These are phyloP conservation scores for Metarhizium humberi DNA, from an alignment of 2,329 filamentous ascomycete species.

Conservation along the genomic window DNA sequence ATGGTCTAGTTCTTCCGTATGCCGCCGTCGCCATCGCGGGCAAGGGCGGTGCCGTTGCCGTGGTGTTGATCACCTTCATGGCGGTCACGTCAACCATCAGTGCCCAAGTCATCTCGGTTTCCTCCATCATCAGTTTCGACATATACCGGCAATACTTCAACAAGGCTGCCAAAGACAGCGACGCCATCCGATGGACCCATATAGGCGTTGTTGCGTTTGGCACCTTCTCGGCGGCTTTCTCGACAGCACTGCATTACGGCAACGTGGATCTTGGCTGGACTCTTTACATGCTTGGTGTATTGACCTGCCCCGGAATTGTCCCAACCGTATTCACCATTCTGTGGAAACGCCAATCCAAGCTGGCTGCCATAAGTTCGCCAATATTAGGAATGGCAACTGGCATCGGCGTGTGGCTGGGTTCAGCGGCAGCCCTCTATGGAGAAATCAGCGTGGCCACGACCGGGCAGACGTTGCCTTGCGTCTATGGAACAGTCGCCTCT, in stretches of 20 bases:
- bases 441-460: constrained; percentile 38
- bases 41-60: constrained; percentile 59
- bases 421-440: constrained; percentile 35
- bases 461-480: constrained; percentile 35
- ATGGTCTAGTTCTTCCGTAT: constrained; percentile 61
- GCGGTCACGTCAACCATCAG: constrained; percentile 55
- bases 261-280: constrained; percentile 46
- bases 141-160: constrained; percentile 43
- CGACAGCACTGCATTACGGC: constrained; percentile 29
- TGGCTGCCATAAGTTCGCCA: constrained; percentile 39
- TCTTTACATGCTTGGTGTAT: constrained; percentile 42
- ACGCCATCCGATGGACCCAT: constrained; percentile 42
- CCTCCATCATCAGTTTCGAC: constrained; percentile 44
- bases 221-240: constrained; percentile 22
- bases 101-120: constrained; percentile 43
- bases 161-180: constrained; percentile 30
- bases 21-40: constrained; percentile 57
- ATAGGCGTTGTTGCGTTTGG: constrained; percentile 43
- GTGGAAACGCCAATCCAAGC: constrained; percentile 38
- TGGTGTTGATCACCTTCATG: constrained; percentile 65
- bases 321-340: constrained; percentile 43
- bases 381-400: constrained; percentile 40
- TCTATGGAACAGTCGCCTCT: constrained; percentile 39
- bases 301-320: constrained; percentile 44
- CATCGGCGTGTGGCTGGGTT: constrained; percentile 42